Evolutionary conservation across 768 basidiomycete species (phyloP).

Genomic region (Mycena albidolilacea): DNA sequence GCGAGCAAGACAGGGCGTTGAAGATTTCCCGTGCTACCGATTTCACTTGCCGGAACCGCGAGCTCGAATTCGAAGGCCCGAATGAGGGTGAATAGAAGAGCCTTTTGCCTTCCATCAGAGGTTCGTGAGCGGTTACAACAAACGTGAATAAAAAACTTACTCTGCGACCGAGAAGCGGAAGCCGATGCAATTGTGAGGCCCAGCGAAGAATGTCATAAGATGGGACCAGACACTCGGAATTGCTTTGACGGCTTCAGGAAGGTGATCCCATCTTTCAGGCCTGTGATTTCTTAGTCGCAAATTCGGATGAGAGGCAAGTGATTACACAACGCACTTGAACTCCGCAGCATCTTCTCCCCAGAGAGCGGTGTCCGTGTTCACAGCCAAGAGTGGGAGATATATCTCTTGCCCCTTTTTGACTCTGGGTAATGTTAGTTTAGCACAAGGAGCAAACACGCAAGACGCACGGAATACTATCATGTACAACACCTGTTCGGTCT

Average conservation of each 20-base stretch:
- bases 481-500: slow-evolving; percentile 57
- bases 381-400: too few species aligned
- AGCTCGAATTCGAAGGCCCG: slow-evolving; percentile 59
- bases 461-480: slow-evolving; percentile 51
- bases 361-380: too few species aligned
- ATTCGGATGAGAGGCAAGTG: not conserved
- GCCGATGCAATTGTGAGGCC: slow-evolving; percentile 61
- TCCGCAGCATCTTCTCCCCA: too few species aligned
- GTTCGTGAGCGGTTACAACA: not conserved
- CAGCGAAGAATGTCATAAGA: slow-evolving; percentile 73
- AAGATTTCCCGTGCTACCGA: slow-evolving; percentile 8
- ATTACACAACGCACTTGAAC: too few species aligned
- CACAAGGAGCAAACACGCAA: not conserved
- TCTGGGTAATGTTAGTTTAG: not conserved
- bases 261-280: slow-evolving; percentile 73
- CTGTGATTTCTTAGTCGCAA: slow-evolving; percentile 46
- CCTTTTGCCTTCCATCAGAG: slow-evolving; percentile 43
- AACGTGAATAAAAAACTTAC: slow-evolving; percentile 45
- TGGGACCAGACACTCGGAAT: slow-evolving; percentile 77
- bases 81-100: slow-evolving; percentile 10
- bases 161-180: slow-evolving; percentile 75
- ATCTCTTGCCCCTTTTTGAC: too few species aligned
- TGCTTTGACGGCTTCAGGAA: slow-evolving; percentile 58
- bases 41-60: slow-evolving; percentile 8
- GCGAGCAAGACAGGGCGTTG: slow-evolving; percentile 15